Conservation (phyloP, 306 rosid genomes). For the Gillenia trifoliata region DNA sequence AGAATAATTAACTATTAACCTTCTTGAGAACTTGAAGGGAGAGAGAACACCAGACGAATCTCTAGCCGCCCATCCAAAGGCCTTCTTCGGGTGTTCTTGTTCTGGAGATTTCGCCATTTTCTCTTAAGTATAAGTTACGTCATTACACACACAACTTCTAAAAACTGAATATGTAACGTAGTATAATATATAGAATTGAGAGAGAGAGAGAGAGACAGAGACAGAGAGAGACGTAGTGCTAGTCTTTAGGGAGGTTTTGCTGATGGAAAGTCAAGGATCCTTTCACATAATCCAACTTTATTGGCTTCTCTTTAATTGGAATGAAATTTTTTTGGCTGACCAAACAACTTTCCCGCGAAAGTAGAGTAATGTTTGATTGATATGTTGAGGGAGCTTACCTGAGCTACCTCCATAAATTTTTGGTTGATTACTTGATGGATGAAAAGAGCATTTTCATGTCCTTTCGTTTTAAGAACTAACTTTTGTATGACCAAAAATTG, state of each 20-base stretch:
- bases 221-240: not conserved
- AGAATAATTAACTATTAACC: not conserved
- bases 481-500: too few relatives aligned
- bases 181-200: too few relatives aligned
- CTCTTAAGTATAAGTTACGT: not conserved
- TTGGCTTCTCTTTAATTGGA: not conserved
- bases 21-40: constrained; percentile 12
- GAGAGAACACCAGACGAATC: constrained; percentile 13
- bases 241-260: not conserved
- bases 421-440: not conserved
- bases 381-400: not conserved
- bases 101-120: not conserved
- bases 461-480: too few relatives aligned
- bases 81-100: not conserved
- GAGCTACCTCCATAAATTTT: too few relatives aligned
- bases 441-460: too few relatives aligned
- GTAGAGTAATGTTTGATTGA: not conserved
- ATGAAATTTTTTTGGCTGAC: not conserved
- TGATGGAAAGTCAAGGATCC: too few relatives aligned
- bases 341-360: not conserved
- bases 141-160: too few relatives aligned
- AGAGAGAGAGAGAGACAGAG: not conserved
- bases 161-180: too few relatives aligned
- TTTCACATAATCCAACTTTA: not conserved
- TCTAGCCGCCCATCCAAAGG: constrained; percentile 23